Evolutionary conservation across 1,139 yeast genomes (phyloP).

Genomic region (Pichia norvegensis): DNA sequence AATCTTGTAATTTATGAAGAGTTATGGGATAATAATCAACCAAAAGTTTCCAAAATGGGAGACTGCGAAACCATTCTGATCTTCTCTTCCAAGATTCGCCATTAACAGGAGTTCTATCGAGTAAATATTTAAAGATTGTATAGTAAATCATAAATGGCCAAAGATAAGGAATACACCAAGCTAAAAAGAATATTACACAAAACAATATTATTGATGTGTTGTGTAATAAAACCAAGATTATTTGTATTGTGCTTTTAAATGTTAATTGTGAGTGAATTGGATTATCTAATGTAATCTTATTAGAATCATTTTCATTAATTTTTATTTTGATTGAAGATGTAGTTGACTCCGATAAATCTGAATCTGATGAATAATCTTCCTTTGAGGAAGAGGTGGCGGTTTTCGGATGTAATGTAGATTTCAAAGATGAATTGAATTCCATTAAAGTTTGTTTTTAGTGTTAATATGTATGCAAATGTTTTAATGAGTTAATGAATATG

Average conservation of each 20-base stretch:
- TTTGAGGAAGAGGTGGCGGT: neutral
- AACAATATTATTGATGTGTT: conserved; percentile 60
- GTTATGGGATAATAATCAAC: conserved; percentile 73
- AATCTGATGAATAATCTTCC: neutral
- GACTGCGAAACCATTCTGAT: conserved; percentile 50
- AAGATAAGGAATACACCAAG: conserved; percentile 31
- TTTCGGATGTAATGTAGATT: neutral
- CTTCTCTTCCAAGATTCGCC: conserved; percentile 58
- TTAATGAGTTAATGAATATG: too few relatives aligned
- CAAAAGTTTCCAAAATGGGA: conserved; percentile 65
- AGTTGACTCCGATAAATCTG: neutral
- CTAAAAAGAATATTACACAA: conserved; percentile 42
- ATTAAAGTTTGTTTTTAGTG: too few relatives aligned
- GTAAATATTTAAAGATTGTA: conserved; percentile 49
- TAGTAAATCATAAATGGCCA: conserved; percentile 56
- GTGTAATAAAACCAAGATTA: conserved; percentile 70
- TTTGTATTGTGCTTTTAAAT: conserved; percentile 40
- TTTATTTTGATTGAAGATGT: neutral
- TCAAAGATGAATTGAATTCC: neutral
- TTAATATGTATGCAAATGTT: too few relatives aligned
- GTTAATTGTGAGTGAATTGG: neutral
- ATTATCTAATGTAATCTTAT: neutral
- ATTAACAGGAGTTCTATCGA: conserved; percentile 62
- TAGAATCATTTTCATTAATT: neutral
- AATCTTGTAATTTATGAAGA: conserved; percentile 59